A percentile compares a stretch with the other conserved stretches of the same genome.
Evolutionary conservation across 345 rosid species (phyloP).

Genomic region (Eucalyptus curtisii): DNA sequence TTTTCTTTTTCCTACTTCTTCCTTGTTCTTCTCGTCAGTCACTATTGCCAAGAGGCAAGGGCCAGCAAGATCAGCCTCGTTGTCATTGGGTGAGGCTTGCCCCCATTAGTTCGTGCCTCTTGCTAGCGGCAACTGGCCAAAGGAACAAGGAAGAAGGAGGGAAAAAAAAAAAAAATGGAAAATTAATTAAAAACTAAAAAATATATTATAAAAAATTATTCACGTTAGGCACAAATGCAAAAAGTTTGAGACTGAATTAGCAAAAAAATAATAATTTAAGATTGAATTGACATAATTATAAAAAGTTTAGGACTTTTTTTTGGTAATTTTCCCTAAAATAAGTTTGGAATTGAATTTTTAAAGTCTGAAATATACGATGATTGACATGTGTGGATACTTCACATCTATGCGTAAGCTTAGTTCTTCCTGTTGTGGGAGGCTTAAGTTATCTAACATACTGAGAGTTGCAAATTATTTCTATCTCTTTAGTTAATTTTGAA

Average conservation of each 20-base stretch:
- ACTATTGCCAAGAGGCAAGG: too few species aligned
- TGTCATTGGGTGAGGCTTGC: rapidly evolving
- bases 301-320: too few species aligned
- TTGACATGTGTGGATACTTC: not conserved
- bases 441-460: not conserved
- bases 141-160: too few species aligned
- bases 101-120: too few species aligned
- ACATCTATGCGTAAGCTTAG: not conserved
- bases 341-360: not conserved
- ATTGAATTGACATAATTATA: too few species aligned
- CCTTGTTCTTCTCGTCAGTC: too few species aligned
- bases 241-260: rapidly evolving
- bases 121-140: rapidly evolving
- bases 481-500: not conserved
- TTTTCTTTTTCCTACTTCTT: too few species aligned
- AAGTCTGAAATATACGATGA: not conserved
- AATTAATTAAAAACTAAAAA: too few species aligned
- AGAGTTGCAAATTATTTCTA: not conserved
- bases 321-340: too few species aligned
- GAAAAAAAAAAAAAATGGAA: rapidly evolving
- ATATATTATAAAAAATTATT: too few species aligned
- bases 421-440: not conserved
- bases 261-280: rapidly evolving
- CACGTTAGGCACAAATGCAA: rapidly evolving
- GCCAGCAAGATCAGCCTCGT: rapidly evolving